Percentiles rank a stretch among this genome's conserved stretches.
Conservation (phyloP, 352 stramenopile species). For the Peronospora belbahrii region DNA sequence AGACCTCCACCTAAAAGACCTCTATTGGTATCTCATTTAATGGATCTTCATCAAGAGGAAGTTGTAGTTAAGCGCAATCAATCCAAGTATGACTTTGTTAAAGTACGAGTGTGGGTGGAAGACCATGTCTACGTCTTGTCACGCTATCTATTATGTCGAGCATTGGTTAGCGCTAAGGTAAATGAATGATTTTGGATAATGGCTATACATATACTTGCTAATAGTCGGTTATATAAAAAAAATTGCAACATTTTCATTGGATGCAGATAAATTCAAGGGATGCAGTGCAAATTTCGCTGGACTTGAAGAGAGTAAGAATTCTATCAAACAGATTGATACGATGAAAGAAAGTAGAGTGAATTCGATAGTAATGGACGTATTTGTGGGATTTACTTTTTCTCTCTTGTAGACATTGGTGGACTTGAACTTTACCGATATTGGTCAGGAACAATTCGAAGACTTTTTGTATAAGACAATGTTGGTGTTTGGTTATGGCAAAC, state of each 20-base stretch:
- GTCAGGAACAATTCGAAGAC: conserved; percentile 86
- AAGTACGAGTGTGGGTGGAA: conserved; percentile 85
- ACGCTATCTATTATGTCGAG: conserved; percentile 75
- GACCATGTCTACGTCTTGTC: conserved; percentile 87
- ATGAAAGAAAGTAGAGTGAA: too few relatives aligned
- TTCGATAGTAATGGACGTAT: not conserved
- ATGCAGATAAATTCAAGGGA: conserved; percentile 75
- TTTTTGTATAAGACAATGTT: conserved; percentile 89
- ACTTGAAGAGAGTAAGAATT: conserved; percentile 80
- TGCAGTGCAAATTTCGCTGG: conserved; percentile 82
- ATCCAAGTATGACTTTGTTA: conserved; percentile 88
- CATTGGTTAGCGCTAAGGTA: conserved; percentile 81
- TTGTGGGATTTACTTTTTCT: conserved; percentile 1
- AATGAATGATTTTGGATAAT: too few relatives aligned
- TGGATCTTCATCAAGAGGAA: conserved; percentile 28
- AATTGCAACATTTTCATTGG: not conserved
- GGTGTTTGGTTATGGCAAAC: conserved; percentile 81
- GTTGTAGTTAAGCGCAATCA: conserved; percentile 75
- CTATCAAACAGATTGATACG: too few relatives aligned
- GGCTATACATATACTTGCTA: too few relatives aligned
- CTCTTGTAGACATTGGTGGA: conserved; percentile 70
- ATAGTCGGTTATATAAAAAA: too few relatives aligned
- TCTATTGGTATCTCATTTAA: conserved; percentile 25
- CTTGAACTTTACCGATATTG: conserved; percentile 76
- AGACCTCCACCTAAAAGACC: conserved; percentile 23